phyloP scores from a whole-genome alignment of 2,329 filamentous ascomycete species.

The Monosporascus sp. region DNA sequence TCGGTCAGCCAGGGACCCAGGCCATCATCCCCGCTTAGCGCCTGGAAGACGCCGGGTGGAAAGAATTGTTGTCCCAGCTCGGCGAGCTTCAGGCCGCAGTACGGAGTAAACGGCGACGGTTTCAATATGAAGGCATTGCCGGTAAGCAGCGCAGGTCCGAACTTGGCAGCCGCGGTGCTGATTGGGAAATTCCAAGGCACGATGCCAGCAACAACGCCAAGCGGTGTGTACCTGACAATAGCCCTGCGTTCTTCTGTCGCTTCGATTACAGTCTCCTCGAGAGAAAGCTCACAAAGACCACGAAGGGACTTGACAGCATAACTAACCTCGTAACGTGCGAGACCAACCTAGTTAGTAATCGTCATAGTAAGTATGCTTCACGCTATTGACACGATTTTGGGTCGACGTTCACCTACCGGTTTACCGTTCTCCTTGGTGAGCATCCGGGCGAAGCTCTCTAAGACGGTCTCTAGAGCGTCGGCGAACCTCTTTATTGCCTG shows the following conservation, averaged over 20 bases:
- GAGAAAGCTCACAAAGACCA: constrained; percentile 23
- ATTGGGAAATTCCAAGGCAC: constrained; percentile 55
- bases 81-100: constrained; percentile 48
- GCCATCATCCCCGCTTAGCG: constrained; percentile 53
- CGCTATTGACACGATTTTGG: too few relatives aligned
- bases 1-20: constrained; percentile 54
- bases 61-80: constrained; percentile 54
- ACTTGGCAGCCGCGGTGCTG: constrained; percentile 46
- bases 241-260: constrained; percentile 31
- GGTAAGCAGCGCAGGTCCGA: constrained; percentile 51
- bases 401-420: constrained; percentile 15
- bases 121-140: constrained; percentile 53
- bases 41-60: constrained; percentile 58
- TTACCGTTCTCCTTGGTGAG: constrained; percentile 26
- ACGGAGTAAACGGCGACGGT: constrained; percentile 48
- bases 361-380: too few relatives aligned
- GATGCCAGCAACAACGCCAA: constrained; percentile 43
- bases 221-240: constrained; percentile 31
- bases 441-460: constrained; percentile 16
- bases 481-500: constrained; percentile 18
- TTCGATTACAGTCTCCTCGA: constrained; percentile 34
- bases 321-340: neutral
- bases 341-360: neutral
- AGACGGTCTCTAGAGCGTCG: constrained; percentile 18
- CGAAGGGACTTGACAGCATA: constrained; percentile 21